Base-by-base conservation (phyloP, 306 rosid genomes). In the Quercus agrifolia region DNA sequence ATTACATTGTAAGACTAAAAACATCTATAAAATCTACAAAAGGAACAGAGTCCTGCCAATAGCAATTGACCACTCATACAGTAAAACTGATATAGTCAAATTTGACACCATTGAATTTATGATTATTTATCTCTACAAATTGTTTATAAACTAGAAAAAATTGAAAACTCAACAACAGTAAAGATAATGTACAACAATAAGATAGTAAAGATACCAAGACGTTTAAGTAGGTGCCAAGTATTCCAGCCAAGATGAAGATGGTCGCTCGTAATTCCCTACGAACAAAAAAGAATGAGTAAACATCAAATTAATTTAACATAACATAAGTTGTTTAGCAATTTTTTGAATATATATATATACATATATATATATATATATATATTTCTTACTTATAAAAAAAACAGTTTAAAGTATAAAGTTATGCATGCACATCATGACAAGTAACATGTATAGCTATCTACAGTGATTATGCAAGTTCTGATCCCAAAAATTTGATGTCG, bases 161-260 rank as follows among this genome's bases (percentile, higher is more conserved):
- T 73, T 76, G 63, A 74, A 72, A 74, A 73, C n/a, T 15, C 61
- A 64, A 62, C 79, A 80, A 61, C 51, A 66, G 56, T 55, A 79
- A 35, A 66, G 69, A 70, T 74, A 71, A 79, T 52, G 77, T 51
- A 56, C n/a, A 81, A 63, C 31, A 76, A 71, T 23, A 58, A 77
- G 79, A 84, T 62, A 63, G 87, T 79, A 76, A 78, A 91, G 94
- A 67, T 78, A 92, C 99, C 99, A 95, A 56, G 82, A 95, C 83
- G 41, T 90, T 95, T 38, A 95, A 78, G 90, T 90, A 95, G 35
- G 99, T 95, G 79, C 83, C 90, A 68, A 95, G 91, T 98, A 95
- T 95, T 87, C 99, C 99, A 76, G 85, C 89, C 83, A 95, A 80
- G 90, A 95, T 81, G 76, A 86, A 12, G 58, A 88, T 55, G 84